phyloP scores from a whole-genome alignment of 2,329 filamentous ascomycete genomes.

The Paradendryphiella salina region DNA sequence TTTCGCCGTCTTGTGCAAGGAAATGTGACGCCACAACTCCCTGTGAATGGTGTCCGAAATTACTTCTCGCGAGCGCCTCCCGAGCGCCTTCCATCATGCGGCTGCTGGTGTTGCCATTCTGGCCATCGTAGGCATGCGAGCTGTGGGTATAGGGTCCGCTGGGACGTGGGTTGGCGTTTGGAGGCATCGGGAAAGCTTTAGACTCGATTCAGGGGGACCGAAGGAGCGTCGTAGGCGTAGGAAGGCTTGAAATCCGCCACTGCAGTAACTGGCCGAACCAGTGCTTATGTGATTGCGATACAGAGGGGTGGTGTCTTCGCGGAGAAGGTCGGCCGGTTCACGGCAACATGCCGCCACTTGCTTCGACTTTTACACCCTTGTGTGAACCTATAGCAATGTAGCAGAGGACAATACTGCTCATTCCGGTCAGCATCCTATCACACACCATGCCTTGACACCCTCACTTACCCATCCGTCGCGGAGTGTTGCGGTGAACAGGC shows the following conservation, averaged over 20 bases:
- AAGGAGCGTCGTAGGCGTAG: slow-evolving; percentile 2
- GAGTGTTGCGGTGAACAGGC: slow-evolving; percentile 21
- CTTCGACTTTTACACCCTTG: slow-evolving; percentile 3
- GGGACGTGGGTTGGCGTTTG: slow-evolving; percentile 16
- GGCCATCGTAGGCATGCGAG: slow-evolving; percentile 21
- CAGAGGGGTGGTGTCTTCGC: slow-evolving; percentile 12
- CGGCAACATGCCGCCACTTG: slow-evolving; percentile 37
- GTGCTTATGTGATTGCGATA: slow-evolving; percentile 5
- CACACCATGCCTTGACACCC: background rate
- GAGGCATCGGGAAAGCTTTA: slow-evolving; percentile 14
- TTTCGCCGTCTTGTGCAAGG: slow-evolving; percentile 37
- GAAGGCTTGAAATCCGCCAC: background rate
- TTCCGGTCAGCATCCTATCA: slow-evolving; percentile 1
- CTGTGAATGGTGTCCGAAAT: slow-evolving; percentile 18
- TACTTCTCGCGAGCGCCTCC: slow-evolving; percentile 5
- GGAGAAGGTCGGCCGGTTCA: slow-evolving; percentile 25
- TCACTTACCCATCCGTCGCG: slow-evolving; percentile 13
- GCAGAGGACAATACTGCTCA: background rate
- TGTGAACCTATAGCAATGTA: slow-evolving; percentile 12
- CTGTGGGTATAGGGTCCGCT: slow-evolving; percentile 20
- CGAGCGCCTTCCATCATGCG: slow-evolving; percentile 8
- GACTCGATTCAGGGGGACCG: slow-evolving; percentile 2
- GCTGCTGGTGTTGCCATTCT: slow-evolving; percentile 15
- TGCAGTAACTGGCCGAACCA: background rate
- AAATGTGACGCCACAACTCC: slow-evolving; percentile 37